Conservation (phyloP, 2,329 filamentous ascomycete genomes). For the Phialophora verrucosa region DNA sequence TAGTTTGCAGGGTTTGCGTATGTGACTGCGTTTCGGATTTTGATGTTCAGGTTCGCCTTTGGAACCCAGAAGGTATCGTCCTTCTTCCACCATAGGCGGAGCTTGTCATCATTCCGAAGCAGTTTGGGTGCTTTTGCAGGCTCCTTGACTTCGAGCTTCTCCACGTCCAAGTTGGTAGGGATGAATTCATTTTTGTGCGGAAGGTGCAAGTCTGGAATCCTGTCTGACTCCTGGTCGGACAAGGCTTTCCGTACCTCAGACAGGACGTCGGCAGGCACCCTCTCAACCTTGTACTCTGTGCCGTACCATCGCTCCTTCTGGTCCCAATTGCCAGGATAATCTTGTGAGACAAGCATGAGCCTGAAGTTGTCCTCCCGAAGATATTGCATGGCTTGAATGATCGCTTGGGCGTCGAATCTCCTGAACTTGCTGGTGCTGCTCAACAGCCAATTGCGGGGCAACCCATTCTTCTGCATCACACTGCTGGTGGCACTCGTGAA, state of each 20-base stretch:
- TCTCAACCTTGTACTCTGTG: conserved; percentile 86
- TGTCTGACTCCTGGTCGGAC: conserved; percentile 61
- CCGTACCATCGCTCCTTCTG: conserved; percentile 97
- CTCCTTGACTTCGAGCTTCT: conserved; percentile 86
- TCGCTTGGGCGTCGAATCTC: conserved; percentile 78
- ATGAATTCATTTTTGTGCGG: conserved; percentile 96
- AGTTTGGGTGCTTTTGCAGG: conserved; percentile 76
- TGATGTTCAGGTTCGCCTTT: conserved; percentile 84
- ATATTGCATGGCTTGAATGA: conserved; percentile 73
- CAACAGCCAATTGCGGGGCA: conserved; percentile 84
- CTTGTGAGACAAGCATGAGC: conserved; percentile 80
- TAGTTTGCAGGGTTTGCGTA: conserved; percentile 77
- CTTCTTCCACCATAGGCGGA: conserved; percentile 96
- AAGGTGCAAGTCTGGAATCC: conserved; percentile 76
- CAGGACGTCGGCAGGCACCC: conserved; percentile 77
- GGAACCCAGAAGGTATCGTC: conserved; percentile 99
- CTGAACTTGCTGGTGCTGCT: conserved; percentile 78
- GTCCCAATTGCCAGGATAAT: conserved; percentile 82
- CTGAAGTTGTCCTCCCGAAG: conserved; percentile 89
- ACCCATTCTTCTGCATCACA: conserved; percentile 82
- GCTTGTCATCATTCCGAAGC: conserved; percentile 79
- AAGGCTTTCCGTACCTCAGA: conserved; percentile 70
- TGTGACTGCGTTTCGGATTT: conserved; percentile 78
- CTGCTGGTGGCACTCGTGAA: conserved; percentile 86
- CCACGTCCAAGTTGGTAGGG: conserved; percentile 87